Conservation (phyloP, 1,284 basidiomycete genomes). For the Schizopora paradoxa region DNA sequence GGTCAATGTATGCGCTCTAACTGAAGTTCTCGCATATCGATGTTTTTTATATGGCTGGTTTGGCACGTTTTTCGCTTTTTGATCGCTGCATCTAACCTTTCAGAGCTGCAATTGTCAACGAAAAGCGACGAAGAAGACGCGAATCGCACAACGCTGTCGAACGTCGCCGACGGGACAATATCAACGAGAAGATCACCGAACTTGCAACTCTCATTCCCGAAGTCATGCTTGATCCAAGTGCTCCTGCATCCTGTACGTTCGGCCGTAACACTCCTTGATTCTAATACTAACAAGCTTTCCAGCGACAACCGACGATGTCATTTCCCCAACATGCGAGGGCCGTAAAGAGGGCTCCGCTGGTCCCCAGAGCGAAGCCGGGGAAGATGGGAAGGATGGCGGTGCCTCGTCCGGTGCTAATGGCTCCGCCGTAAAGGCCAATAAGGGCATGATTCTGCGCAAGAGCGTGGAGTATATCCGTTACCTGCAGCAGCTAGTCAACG, state of each 20-base stretch:
- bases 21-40: not conserved
- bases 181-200: constrained; percentile 91
- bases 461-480: constrained; percentile 87
- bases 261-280: constrained; percentile 1
- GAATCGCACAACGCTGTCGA: constrained; percentile 93
- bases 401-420: constrained; percentile 32
- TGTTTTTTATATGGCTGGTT: not conserved
- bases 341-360: constrained; percentile 7
- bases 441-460: constrained; percentile 85
- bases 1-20: too few relatives aligned
- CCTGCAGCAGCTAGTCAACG: constrained; percentile 76
- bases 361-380: not conserved
- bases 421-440: constrained; percentile 73
- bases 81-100: not conserved
- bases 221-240: constrained; percentile 62
- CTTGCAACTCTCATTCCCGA: constrained; percentile 85
- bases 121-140: constrained; percentile 72
- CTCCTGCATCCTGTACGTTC: constrained; percentile 26
- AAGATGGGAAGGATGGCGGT: constrained; percentile 20
- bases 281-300: not conserved
- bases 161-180: constrained; percentile 80
- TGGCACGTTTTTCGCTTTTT: not conserved
- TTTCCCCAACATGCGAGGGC: not conserved
- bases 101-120: constrained; percentile 50
- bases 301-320: constrained; percentile 7